Conservation (phyloP, 331 rosid species). For the Ulmus americana region DNA sequence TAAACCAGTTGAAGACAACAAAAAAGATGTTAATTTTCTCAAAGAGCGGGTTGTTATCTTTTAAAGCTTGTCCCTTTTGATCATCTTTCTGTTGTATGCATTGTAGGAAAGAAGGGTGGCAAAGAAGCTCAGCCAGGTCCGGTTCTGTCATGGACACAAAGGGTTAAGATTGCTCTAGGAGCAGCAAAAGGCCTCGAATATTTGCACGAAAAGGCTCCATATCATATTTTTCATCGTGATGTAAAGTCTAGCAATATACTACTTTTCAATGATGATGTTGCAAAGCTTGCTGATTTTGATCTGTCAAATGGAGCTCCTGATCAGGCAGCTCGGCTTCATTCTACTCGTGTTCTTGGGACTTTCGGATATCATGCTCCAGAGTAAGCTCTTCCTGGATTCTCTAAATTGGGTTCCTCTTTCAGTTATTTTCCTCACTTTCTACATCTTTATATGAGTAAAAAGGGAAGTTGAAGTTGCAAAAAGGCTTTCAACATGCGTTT, state of each 20-base stretch:
- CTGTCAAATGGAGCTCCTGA: constrained; percentile 82
- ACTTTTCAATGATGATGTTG: constrained; percentile 58
- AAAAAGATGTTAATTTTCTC: too few relatives aligned
- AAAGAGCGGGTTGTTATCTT: background rate
- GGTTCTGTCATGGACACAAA: constrained; percentile 63
- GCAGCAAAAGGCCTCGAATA: constrained; percentile 78
- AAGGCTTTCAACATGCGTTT: constrained; percentile 1
- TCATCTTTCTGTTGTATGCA: background rate
- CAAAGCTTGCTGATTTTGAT: constrained; percentile 80
- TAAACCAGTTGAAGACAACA: too few relatives aligned
- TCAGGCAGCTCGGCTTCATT: constrained; percentile 74
- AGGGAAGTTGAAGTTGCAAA: too few relatives aligned
- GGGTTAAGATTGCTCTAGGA: constrained; percentile 78
- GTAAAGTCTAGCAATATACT: constrained; percentile 73
- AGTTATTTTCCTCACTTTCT: too few relatives aligned
- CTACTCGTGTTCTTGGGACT: constrained; percentile 90
- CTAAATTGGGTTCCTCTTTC: background rate
- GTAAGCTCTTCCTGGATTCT: constrained; percentile 37
- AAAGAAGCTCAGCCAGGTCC: constrained; percentile 68
- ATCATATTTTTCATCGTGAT: constrained; percentile 65
- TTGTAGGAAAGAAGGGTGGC: constrained; percentile 61
- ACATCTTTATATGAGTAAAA: too few relatives aligned
- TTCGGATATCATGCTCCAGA: constrained; percentile 91
- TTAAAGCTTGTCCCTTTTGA: background rate
- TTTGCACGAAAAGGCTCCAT: constrained; percentile 67